A percentile compares a stretch with the other conserved stretches of the same genome.
Conservation (phyloP, 768 basidiomycete species). For the Candolleomyces eurysporus region DNA sequence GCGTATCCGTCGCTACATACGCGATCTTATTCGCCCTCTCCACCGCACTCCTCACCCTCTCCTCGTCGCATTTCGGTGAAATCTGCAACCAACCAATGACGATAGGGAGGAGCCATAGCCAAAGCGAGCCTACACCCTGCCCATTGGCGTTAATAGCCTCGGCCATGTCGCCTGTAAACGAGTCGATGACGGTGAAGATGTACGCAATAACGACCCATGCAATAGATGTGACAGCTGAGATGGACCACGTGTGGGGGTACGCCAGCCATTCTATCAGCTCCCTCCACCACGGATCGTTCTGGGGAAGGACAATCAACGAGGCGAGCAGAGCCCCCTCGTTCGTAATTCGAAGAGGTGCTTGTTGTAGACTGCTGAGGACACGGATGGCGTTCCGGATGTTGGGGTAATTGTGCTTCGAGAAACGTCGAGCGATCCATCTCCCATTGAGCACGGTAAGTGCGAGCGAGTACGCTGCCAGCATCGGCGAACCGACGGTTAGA, state of each 20-base stretch:
- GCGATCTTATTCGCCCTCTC: conserved; percentile 24
- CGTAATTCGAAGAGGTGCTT: conserved; percentile 34
- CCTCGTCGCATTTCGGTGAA: conserved; percentile 37
- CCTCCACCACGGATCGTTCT: conserved; percentile 44
- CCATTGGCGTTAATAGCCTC: conserved; percentile 28
- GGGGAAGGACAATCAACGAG: conserved; percentile 8
- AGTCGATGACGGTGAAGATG: conserved; percentile 35
- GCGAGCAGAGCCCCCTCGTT: conserved; percentile 27
- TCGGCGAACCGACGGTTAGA: conserved; percentile 43
- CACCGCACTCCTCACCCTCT: conserved; percentile 27
- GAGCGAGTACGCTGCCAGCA: conserved; percentile 45
- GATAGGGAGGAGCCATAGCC: conserved; percentile 43
- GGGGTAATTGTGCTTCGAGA: conserved; percentile 27
- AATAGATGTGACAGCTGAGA: conserved; percentile 37
- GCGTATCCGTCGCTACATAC: conserved; percentile 15
- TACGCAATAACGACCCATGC: conserved; percentile 46
- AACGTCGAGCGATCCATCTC: conserved; percentile 38
- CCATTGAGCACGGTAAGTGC: conserved; percentile 40
- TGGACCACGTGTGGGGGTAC: conserved; percentile 32
- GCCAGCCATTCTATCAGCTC: conserved; percentile 30
- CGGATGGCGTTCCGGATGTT: conserved; percentile 28
- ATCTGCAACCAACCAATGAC: conserved; percentile 41
- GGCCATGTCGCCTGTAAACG: conserved; percentile 22
- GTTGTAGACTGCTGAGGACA: conserved; percentile 39
- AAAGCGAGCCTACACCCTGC: conserved; percentile 36